phyloP scores from a whole-genome alignment of 108 stramenopile species.

The Mediolabrus comicus region DNA sequence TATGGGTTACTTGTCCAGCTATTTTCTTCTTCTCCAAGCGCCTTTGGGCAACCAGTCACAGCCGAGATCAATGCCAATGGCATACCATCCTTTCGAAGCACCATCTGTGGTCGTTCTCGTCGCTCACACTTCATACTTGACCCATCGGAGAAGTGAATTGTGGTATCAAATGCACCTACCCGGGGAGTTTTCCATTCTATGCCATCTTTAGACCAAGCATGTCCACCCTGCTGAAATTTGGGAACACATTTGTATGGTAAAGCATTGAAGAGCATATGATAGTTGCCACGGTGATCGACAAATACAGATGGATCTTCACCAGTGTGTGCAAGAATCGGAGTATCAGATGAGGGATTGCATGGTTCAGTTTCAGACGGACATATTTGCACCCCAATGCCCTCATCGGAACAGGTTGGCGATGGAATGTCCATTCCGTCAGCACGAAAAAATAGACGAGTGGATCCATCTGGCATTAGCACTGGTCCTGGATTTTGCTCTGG shows the following conservation, averaged over 20 bases:
- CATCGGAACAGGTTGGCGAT: constrained; percentile 27
- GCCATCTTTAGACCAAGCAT: constrained; percentile 41
- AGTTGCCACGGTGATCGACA: constrained; percentile 37
- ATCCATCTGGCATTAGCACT: constrained; percentile 18
- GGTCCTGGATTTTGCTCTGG: constrained; percentile 42
- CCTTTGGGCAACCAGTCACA: constrained; percentile 31
- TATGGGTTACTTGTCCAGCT: neutral
- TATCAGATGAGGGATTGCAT: constrained; percentile 7
- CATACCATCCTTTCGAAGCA: constrained; percentile 16
- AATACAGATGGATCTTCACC: constrained; percentile 42
- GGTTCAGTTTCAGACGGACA: constrained; percentile 14
- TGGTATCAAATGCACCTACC: constrained; percentile 37
- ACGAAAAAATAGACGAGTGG: constrained; percentile 30
- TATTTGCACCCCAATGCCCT: constrained; percentile 22
- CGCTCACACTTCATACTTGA: constrained; percentile 32
- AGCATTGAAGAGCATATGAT: constrained; percentile 42
- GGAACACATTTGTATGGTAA: constrained; percentile 35
- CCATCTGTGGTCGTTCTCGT: constrained; percentile 39
- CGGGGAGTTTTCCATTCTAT: constrained; percentile 27
- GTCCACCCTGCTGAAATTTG: constrained; percentile 39
- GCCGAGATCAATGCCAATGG: constrained; percentile 29
- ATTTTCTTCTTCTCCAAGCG: constrained; percentile 3
- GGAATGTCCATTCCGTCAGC: constrained; percentile 31
- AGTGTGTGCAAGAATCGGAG: constrained; percentile 31
- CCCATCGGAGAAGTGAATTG: constrained; percentile 22